phyloP scores from a whole-genome alignment of 768 basidiomycete species.

The Sarcodon sp. region DNA sequence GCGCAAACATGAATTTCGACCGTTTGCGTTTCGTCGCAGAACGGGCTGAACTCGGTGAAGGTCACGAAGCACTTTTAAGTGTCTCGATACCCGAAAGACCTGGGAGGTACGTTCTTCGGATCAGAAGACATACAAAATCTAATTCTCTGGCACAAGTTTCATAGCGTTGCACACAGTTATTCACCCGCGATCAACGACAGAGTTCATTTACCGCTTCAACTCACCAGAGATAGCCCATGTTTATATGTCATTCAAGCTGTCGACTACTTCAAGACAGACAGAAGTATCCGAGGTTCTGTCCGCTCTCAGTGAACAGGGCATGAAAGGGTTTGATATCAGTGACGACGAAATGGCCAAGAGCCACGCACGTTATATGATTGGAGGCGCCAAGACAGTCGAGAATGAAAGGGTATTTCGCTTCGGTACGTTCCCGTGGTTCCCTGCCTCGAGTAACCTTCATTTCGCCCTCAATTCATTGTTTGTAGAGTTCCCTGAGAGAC shows the following conservation, averaged over 20 bases:
- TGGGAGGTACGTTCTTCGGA: constrained; percentile 48
- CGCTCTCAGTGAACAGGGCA: constrained; percentile 50
- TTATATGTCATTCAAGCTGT: constrained; percentile 82
- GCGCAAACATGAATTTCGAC: constrained; percentile 99
- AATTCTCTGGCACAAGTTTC: constrained; percentile 33
- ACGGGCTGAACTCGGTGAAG: constrained; percentile 94
- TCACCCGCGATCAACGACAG: constrained; percentile 86
- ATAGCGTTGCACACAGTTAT: constrained; percentile 76
- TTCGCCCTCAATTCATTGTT: background rate
- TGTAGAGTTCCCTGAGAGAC: constrained; percentile 91
- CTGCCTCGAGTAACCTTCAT: background rate
- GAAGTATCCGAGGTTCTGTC: constrained; percentile 57
- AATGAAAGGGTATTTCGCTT: constrained; percentile 90
- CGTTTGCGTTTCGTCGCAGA: constrained; percentile 96
- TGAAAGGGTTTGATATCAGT: constrained; percentile 83
- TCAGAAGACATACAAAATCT: background rate
- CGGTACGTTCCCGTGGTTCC: constrained; percentile 37
- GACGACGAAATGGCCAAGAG: constrained; percentile 94
- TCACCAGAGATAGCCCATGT: constrained; percentile 66
- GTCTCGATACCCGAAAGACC: constrained; percentile 91
- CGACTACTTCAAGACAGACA: constrained; percentile 35
- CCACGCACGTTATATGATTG: constrained; percentile 91
- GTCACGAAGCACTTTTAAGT: constrained; percentile 84
- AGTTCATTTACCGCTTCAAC: constrained; percentile 90
- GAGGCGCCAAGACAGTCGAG: constrained; percentile 63